phyloP scores from a whole-genome alignment of 2,329 filamentous ascomycete species.

The Aureobasidium sp. region DNA sequence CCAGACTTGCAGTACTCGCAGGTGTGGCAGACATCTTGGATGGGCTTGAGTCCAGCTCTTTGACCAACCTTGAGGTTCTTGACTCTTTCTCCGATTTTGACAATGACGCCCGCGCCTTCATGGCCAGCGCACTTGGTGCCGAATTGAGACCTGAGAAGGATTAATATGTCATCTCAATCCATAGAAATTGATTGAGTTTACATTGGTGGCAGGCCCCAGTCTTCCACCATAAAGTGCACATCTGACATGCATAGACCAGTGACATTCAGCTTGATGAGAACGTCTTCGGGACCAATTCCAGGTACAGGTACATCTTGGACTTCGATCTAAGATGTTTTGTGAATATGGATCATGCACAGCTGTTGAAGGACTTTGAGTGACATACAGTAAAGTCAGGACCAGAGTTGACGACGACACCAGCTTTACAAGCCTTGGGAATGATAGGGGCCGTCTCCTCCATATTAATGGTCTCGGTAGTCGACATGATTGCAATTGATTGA shows the following conservation, averaged over 20 bases:
- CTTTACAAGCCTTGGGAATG: slow-evolving; percentile 43
- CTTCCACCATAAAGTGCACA: slow-evolving; percentile 49
- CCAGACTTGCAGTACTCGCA: slow-evolving; percentile 46
- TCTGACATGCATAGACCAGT: slow-evolving; percentile 53
- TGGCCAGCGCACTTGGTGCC: slow-evolving; percentile 40
- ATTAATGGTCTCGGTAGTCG: not conserved
- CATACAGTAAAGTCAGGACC: slow-evolving; percentile 38
- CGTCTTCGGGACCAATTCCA: slow-evolving; percentile 44
- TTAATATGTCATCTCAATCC: not conserved
- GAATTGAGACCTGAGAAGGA: slow-evolving; percentile 20
- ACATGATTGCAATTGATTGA: not conserved
- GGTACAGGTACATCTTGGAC: slow-evolving; percentile 43
- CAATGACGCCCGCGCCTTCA: slow-evolving; percentile 51
- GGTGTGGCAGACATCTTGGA: slow-evolving; percentile 43
- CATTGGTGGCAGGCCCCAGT: slow-evolving; percentile 44
- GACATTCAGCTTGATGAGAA: slow-evolving; percentile 49
- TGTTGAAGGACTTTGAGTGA: not conserved
- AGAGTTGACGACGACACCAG: slow-evolving; percentile 43
- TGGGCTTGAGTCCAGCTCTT: slow-evolving; percentile 45
- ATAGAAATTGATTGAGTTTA: not conserved
- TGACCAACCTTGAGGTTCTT: slow-evolving; percentile 47
- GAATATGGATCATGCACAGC: not conserved
- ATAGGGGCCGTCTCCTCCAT: not conserved
- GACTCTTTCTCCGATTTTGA: slow-evolving; percentile 47
- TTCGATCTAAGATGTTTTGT: slow-evolving; percentile 24